Evolutionary conservation across 2,329 filamentous ascomycete genomes (phyloP), one percentile per base, ranked within the genome.

Genomic region (Ophiocordyceps camponoti-floridani): DNA sequence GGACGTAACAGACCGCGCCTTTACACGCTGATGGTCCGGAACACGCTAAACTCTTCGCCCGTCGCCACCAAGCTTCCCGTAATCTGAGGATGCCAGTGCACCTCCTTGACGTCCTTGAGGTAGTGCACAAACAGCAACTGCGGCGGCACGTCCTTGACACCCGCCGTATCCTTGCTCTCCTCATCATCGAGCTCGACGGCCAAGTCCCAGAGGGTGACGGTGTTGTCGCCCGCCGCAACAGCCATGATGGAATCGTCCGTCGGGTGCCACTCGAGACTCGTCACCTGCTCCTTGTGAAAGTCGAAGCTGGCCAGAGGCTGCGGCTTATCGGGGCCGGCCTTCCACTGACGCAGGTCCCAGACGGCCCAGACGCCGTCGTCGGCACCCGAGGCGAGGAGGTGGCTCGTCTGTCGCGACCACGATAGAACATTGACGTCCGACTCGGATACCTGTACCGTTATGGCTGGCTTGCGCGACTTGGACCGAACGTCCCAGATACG

Each of bases 81-180:
- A 59, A 96, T 94, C 67, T 98, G 91, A 31, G 83, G 84, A 66
- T 96, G 89, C 89, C 91, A 98, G 66, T 98, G 91, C 35, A 88
- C 67, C 65, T 98, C 91, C 74, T 95, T 96, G 46, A 87, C 87
- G 54, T 85, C 80, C 56, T 93, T 83, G 68, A 93, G 86, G 60
- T 94, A 95, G 65, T 98, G 91, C 57, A 95, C 87, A 62, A 98
- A 98, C 50, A 98, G 68, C 54, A 98, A 65, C 63, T 98, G 91
- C 4, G 91, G 86, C 47, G 91, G 91, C 50, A 96, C 86, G 50
- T 94, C 89, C 56, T 84, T 79, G 38, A 89, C 78, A 44, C 85
- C 87, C 0, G 82, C 86, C 4, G 83, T 88, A 56, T 94, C 85
- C 59, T 79, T 84, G 65, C 82, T 93, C 71, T 96, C 91, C 63